Base-by-base conservation (phyloP, 1,139 yeast species). In the Pneumocystis wakefieldiae region DNA sequence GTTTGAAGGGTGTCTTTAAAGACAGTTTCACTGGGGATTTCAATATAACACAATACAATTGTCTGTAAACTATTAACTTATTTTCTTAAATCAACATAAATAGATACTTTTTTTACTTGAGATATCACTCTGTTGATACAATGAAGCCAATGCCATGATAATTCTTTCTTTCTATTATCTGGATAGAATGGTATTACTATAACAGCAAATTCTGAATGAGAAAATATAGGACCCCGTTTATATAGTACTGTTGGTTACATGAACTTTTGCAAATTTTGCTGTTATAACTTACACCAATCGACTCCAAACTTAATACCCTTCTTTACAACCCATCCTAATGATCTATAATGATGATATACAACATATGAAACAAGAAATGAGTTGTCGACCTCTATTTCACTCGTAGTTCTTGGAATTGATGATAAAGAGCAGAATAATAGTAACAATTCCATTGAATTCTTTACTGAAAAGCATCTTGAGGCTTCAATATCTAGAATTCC, bases 261-360 rank as follows among this genome's bases (percentile, higher is more conserved):
- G 19, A 7, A 17, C 19, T n/a, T 17, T 17, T 17, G 5, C 14
- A 14, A 37, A 37, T 37, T 37, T 37, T 3, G 10, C 8, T 41
- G 7, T 35, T 38, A 19, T 19, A 24, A 32, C 35, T 15, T 6
- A 61, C 60, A 38, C 73, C 78, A 85, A 69, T 91, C 95, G 29
- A 88, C 81, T 1, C 97, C 96, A 74, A 92, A 92, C 72, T 92
- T 92, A 65, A 91, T 82, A 0, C 97, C 98, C 0, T 91, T 82
- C 66, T 95, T 79, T 1, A 85, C 95, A 77, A 97, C 91, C 97
- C 97, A 92, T 0, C 97, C 97, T 41, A 83, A 79, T 0, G 96
- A 83, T 63, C 96, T 79, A 73, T 84, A 91, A 72, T 90, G 91
- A 71, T 90, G 95, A 70, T 91, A 92, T 0, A 82, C 92, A 5